A percentile compares a stretch with the other conserved stretches of the same genome.
These are phyloP conservation scores for Aspergillus amoenus DNA, from an alignment of 2,329 filamentous ascomycete genomes.

Conservation along the genomic window DNA sequence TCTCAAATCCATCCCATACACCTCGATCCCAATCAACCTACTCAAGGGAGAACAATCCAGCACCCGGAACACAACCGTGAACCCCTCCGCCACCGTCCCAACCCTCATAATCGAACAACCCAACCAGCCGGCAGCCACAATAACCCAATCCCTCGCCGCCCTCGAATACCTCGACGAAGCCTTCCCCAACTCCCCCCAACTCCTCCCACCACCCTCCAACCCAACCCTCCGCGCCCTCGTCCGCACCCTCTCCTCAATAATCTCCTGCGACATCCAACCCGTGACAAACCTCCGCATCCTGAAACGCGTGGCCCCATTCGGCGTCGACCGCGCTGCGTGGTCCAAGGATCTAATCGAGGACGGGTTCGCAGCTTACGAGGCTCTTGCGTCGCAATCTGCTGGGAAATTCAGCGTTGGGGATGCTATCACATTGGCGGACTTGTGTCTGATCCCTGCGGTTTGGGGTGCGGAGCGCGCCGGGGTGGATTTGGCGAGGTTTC, in stretches of 20 bases:
- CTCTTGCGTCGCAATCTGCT: slow-evolving; percentile 34
- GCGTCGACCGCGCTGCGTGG: slow-evolving; percentile 50
- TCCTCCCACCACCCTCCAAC: slow-evolving; percentile 49
- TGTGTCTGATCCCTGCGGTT: slow-evolving; percentile 57
- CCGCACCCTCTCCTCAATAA: slow-evolving; percentile 55
- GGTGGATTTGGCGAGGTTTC: slow-evolving; percentile 53
- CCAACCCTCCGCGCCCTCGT: slow-evolving; percentile 49
- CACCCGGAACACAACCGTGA: slow-evolving; percentile 47
- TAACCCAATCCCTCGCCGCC: slow-evolving; percentile 59
- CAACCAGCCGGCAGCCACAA: slow-evolving; percentile 33
- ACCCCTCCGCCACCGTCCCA: slow-evolving; percentile 57
- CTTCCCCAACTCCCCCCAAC: slow-evolving; percentile 43
- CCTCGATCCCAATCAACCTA: slow-evolving; percentile 53
- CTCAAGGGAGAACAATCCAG: slow-evolving; percentile 54
- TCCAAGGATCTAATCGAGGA: slow-evolving; percentile 51
- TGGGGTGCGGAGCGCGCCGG: slow-evolving; percentile 58
- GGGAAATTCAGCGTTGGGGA: slow-evolving; percentile 59
- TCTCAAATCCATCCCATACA: slow-evolving; percentile 54
- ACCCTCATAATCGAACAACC: slow-evolving; percentile 46
- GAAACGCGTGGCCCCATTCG: slow-evolving; percentile 48
- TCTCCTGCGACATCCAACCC: slow-evolving; percentile 60
- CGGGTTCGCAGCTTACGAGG: slow-evolving; percentile 60
- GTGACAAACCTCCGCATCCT: slow-evolving; percentile 59
- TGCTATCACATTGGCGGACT: slow-evolving; percentile 57
- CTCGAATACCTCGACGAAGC: slow-evolving; percentile 63